These are phyloP conservation scores for Themeda triandra DNA, from an alignment of 176 grass and related monocot genomes.

Conservation along the genomic window DNA sequence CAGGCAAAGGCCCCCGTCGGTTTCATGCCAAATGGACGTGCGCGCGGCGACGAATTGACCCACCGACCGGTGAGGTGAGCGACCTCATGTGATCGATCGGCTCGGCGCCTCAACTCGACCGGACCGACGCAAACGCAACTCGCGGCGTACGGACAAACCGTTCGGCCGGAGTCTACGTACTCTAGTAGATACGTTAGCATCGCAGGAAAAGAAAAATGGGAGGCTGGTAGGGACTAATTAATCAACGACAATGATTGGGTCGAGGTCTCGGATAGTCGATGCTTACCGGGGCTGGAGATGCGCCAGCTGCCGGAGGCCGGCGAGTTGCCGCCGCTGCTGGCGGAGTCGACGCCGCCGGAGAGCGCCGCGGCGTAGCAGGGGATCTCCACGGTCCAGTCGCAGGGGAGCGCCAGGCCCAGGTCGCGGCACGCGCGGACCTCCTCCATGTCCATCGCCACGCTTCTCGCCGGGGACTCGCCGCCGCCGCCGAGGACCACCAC, in stretches of 20 bases:
- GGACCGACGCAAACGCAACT: neutral
- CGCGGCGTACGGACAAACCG: neutral
- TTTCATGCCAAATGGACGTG: neutral
- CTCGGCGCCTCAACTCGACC: neutral
- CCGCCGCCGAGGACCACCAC: conserved; percentile 3
- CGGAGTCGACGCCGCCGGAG: conserved; percentile 45
- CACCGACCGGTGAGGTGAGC: neutral
- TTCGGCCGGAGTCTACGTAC: neutral
- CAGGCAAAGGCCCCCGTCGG: neutral
- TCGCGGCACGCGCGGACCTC: conserved; percentile 67
- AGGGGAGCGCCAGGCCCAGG: conserved; percentile 58
- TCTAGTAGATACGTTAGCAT: no score
- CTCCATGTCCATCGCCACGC: conserved; percentile 64
- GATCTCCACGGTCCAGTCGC: conserved; percentile 61
- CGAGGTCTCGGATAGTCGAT: no score
- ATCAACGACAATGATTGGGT: neutral
- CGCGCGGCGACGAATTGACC: neutral
- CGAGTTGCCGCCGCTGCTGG: conserved; percentile 56
- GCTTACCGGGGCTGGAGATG: conserved; percentile 57
- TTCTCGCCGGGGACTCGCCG: conserved; percentile 7
- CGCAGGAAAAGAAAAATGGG: neutral
- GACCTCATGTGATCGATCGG: neutral
- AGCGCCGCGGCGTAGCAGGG: conserved; percentile 31
- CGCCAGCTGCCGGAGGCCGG: conserved; percentile 56
- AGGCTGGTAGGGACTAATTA: neutral